Evolutionary conservation across 2,329 filamentous ascomycete genomes (phyloP).

Genomic region (Stagonosporopsis cucurbitacearum): DNA sequence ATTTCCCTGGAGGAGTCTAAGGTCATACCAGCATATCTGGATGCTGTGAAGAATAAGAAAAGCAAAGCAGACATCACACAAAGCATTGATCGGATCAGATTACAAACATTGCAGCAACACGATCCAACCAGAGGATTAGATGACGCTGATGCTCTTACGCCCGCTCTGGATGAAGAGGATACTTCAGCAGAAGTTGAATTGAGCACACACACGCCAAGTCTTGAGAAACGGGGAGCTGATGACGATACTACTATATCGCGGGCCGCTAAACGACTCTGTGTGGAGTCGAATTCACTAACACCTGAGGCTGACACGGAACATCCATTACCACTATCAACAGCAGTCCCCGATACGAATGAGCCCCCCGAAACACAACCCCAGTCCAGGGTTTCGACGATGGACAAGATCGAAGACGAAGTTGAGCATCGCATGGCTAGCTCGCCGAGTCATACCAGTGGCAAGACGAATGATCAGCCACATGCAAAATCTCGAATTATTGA

Average conservation of each 20-base stretch:
- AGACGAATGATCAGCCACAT: background rate
- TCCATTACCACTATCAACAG: background rate
- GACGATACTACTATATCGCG: background rate
- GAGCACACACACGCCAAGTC: background rate
- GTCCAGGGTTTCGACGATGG: background rate
- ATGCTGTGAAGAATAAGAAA: constrained; percentile 10
- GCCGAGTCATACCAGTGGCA: background rate
- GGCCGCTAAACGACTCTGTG: constrained; percentile 1
- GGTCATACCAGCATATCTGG: constrained; percentile 17
- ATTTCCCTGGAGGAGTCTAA: constrained; percentile 29
- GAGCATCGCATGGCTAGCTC: background rate
- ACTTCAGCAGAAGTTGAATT: background rate
- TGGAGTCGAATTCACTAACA: background rate
- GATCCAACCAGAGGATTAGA: constrained; percentile 2
- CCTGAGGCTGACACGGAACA: background rate
- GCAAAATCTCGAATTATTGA: background rate
- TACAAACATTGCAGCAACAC: constrained; percentile 5
- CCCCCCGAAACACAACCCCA: background rate
- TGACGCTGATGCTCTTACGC: background rate
- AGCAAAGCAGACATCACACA: background rate
- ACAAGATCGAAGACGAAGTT: background rate
- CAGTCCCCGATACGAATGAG: background rate
- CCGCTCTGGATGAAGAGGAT: background rate
- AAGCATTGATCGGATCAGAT: constrained; percentile 8
- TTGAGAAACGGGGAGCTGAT: constrained; percentile 8